Conservation (phyloP, 257 asterid genomes). For the Parsonsia alboflavescens region DNA sequence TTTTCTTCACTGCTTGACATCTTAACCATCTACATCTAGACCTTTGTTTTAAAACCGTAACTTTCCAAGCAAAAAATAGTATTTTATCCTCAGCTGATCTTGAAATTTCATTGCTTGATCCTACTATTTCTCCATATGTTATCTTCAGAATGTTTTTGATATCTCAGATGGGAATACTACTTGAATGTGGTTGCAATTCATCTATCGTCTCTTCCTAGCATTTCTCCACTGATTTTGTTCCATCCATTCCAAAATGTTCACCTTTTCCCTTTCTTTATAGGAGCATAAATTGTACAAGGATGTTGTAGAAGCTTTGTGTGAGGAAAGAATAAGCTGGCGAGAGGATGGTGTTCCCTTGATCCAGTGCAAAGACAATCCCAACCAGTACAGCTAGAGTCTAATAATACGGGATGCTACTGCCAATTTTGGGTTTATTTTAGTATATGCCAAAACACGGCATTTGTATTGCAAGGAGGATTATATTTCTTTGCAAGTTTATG, state of each 20-base stretch:
- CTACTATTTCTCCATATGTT: neutral
- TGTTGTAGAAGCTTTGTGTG: conserved; percentile 61
- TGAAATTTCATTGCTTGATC: neutral
- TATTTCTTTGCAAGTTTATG: neutral
- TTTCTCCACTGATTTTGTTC: neutral
- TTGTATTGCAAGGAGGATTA: neutral
- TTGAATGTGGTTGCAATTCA: neutral
- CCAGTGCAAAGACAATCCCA: conserved; percentile 49
- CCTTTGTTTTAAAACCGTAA: neutral
- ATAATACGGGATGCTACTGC: neutral
- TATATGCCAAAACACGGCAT: neutral
- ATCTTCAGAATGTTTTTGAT: neutral
- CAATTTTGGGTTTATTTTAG: neutral
- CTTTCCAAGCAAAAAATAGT: neutral
- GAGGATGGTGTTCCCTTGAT: conserved; percentile 80
- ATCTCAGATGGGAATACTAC: neutral
- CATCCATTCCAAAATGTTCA: neutral
- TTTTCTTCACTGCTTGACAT: neutral
- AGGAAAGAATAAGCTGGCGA: conserved; percentile 64
- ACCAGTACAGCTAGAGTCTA: conserved; percentile 31
- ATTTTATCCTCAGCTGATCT: neutral
- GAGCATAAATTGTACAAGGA: conserved; percentile 67
- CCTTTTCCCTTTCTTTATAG: conserved; percentile 23
- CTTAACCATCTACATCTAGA: conserved; percentile 1
- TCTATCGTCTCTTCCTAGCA: neutral